phyloP scores from a whole-genome alignment of 352 stramenopile species.

The Pelagophyceae sp. region DNA sequence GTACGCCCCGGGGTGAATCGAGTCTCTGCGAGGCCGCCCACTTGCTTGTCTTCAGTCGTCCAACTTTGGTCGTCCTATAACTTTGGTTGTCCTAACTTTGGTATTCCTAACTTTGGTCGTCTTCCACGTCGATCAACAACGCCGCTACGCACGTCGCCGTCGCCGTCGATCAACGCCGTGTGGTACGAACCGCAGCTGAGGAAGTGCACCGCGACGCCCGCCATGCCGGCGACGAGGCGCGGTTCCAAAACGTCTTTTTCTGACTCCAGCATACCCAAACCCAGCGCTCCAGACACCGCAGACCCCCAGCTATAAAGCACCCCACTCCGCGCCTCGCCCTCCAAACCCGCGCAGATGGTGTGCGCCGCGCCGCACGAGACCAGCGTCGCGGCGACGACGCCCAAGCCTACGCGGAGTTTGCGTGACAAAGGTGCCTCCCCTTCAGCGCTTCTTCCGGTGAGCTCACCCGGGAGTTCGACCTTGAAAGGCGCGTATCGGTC shows the following conservation, averaged over 20 bases:
- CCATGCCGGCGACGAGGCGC: background rate
- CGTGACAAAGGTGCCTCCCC: no score
- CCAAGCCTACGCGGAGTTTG: background rate
- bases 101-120: no score
- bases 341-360: background rate
- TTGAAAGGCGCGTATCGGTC: no score
- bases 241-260: background rate
- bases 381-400: background rate
- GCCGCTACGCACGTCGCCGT: no score
- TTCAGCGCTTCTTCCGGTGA: no score
- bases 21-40: no score
- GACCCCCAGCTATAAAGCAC: background rate
- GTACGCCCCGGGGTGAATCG: no score
- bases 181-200: background rate
- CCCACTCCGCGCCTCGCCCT: background rate
- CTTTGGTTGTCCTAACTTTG: no score
- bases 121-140: no score
- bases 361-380: background rate
- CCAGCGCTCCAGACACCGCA: background rate
- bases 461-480: no score
- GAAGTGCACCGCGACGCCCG: background rate
- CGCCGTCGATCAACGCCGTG: background rate
- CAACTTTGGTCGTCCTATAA: no score
- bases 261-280: background rate
- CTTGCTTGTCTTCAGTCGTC: no score